Conservation (phyloP, 306 rosid species). For the Crotalaria pallida region DNA sequence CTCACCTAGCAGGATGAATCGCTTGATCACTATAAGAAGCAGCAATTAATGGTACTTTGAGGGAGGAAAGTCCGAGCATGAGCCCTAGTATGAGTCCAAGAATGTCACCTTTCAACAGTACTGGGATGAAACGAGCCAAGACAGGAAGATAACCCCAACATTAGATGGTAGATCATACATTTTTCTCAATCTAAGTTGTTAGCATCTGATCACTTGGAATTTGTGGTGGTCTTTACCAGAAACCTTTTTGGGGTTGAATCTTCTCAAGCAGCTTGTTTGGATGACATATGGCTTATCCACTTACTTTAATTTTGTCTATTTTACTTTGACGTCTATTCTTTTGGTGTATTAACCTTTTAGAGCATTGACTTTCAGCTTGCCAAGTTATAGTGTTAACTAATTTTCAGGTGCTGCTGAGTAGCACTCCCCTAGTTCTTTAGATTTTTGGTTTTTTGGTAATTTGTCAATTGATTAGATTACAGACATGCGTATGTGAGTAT, state of each 20-base stretch:
- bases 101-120: slow-evolving; percentile 82
- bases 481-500: slow-evolving; percentile 30
- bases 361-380: slow-evolving; percentile 26
- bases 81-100: slow-evolving; percentile 84
- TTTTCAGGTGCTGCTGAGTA: slow-evolving; percentile 32
- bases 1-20: slow-evolving; percentile 66
- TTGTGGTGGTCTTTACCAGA: slow-evolving; percentile 23
- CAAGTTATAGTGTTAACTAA: slow-evolving; percentile 38
- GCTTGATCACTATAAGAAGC: slow-evolving; percentile 84
- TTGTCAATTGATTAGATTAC: slow-evolving; percentile 21
- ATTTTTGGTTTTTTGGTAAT: slow-evolving; percentile 21
- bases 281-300: slow-evolving; percentile 23
- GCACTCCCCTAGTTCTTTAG: slow-evolving; percentile 24
- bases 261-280: slow-evolving; percentile 25
- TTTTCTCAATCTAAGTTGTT: slow-evolving; percentile 25
- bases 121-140: slow-evolving; percentile 90
- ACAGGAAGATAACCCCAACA: slow-evolving; percentile 62
- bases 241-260: slow-evolving; percentile 25
- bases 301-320: neutral
- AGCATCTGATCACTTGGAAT: slow-evolving; percentile 29
- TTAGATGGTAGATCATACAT: slow-evolving; percentile 11
- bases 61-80: slow-evolving; percentile 96
- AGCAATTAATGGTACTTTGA: slow-evolving; percentile 83
- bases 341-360: slow-evolving; percentile 49
- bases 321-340: slow-evolving; percentile 40